Evolutionary conservation across 495 filamentous ascomycete species (phyloP), one percentile per base, ranked within the genome.

Genomic region (Talaromyces thailandensis): DNA sequence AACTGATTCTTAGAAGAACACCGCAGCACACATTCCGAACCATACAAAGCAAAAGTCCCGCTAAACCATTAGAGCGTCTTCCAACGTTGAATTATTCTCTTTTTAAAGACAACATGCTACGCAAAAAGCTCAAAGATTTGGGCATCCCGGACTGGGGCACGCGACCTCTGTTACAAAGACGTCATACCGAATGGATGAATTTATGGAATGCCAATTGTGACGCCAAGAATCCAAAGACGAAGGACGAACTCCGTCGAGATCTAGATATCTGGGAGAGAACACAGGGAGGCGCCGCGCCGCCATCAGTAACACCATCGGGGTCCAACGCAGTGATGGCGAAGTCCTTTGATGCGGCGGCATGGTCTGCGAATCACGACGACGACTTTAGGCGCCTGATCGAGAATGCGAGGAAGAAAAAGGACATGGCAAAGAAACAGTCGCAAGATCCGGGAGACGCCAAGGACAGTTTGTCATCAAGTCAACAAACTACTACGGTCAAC

Each of bases 201-300:
- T 70, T 98, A 26, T 97, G 91, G 87, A 99, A 99, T 70, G 91
- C 95, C 14, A 98, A 98, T 65, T 93, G 91, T 72, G 94, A 99
- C 71, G 88, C 91, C 2, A 82, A 80, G 60, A 75, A 72, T 4
- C 91, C 90, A 1, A 88, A 88, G 67, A 74, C 79, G 5, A 91
- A 90, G 65, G 70, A 76, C 3, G 87, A 93, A 55, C 68, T 98
- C 6, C 69, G 94, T 29, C 81, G 81, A 6, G 93, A 96, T 61
- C 69, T 98, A 18, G 87, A 92, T 25, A 67, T 81, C 2, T 97
- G 94, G 93, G 94, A 98, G 67, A 77, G 82, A 31, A 93, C 88
- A 0, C 84, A 93, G 63, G 80, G 80, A 31, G 76, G 76, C 3
- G 37, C 66, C 59, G 71, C 75, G 6, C 43, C 65, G 0, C 50